These are phyloP conservation scores for Talaromyces piceae DNA, from an alignment of 2,329 filamentous ascomycete species.

Conservation along the genomic window DNA sequence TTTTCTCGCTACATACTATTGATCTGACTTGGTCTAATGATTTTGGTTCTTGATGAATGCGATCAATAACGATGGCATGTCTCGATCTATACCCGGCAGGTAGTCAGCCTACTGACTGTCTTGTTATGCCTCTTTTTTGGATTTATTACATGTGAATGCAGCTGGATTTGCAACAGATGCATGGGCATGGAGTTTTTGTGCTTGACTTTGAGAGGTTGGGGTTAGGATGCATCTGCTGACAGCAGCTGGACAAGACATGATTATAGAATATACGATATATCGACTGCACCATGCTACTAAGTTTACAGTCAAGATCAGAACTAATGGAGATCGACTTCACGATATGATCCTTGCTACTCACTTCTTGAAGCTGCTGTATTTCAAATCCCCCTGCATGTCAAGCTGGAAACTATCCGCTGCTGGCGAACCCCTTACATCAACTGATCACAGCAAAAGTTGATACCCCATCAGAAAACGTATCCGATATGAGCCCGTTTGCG, in stretches of 20 bases:
- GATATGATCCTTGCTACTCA: background rate
- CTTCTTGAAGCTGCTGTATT: background rate
- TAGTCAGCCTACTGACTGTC: background rate
- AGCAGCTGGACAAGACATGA: background rate
- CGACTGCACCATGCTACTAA: background rate
- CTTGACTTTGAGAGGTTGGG: too few species aligned
- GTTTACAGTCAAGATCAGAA: background rate
- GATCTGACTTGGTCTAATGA: background rate
- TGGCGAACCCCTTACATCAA: background rate
- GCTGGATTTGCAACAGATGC: background rate
- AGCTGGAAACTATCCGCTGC: background rate
- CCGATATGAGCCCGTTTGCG: background rate
- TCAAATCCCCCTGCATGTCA: background rate
- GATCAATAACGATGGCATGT: background rate
- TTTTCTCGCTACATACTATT: background rate
- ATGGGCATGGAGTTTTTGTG: background rate
- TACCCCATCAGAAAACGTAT: too few species aligned
- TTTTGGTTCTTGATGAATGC: background rate
- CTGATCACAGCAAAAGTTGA: background rate
- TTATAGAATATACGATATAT: background rate
- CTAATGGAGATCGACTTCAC: background rate
- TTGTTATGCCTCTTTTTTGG: conserved; percentile 5
- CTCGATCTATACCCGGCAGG: background rate
- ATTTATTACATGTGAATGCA: background rate
- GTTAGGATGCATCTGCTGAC: too few species aligned